Conservation (phyloP, 2,329 filamentous ascomycete genomes). For the Graphilbum fragrans region DNA sequence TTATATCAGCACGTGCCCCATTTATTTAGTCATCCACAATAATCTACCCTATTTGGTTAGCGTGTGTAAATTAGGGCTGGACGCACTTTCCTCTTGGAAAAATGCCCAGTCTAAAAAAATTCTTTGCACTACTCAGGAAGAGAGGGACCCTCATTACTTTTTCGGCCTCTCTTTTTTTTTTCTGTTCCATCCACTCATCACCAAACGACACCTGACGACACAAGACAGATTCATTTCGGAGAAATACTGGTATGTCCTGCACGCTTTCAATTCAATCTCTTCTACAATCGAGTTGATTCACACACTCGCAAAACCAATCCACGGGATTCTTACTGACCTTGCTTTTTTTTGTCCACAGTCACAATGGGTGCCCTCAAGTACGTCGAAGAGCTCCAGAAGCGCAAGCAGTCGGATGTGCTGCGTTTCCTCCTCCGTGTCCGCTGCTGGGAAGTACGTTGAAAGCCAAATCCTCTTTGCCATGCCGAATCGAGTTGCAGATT, state of each 20-base stretch:
- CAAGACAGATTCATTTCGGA: constrained; percentile 1
- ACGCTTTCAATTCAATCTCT: no score
- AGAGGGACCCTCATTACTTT: no score
- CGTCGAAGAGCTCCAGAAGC: constrained; percentile 99
- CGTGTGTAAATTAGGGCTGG: neutral
- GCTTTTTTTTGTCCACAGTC: constrained; percentile 23
- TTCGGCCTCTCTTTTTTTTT: constrained; percentile 1
- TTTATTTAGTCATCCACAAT: neutral
- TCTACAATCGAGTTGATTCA: no score
- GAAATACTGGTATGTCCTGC: constrained; percentile 1
- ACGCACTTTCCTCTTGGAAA: neutral
- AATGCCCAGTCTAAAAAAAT: neutral
- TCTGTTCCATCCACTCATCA: neutral
- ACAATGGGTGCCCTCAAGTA: constrained; percentile 99
- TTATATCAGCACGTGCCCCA: neutral
- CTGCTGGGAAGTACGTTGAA: constrained; percentile 95
- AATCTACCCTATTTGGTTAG: neutral
- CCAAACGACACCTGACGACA: neutral
- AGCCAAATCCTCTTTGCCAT: constrained; percentile 3
- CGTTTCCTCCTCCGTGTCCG: constrained; percentile 99
- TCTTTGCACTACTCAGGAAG: neutral
- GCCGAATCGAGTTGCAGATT: no score
- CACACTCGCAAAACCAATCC: no score
- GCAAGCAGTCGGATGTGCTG: constrained; percentile 99
- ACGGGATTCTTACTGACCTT: neutral